phyloP scores from a whole-genome alignment of 106 monocot genomes.

The Triglochin maritima region DNA sequence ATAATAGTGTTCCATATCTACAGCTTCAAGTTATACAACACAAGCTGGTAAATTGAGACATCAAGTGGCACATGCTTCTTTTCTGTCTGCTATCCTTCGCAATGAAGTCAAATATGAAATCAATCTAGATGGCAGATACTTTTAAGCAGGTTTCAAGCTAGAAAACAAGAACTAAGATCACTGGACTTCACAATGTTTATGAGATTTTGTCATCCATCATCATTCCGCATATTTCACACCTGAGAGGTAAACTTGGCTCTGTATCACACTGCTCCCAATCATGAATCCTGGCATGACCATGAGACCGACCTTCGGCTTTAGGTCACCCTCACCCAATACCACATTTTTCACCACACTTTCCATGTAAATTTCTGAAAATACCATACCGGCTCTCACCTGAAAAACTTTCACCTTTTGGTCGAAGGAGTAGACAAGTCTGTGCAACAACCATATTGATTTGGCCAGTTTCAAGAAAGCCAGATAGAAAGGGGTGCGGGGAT shows the following conservation, averaged over 20 bases:
- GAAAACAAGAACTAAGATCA: too few species aligned
- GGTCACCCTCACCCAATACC: conserved; percentile 18
- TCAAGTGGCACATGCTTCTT: too few species aligned
- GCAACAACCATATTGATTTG: conserved; percentile 65
- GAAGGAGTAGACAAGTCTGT: conserved; percentile 66
- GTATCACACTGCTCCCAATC: conserved; percentile 49
- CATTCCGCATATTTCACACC: conserved; percentile 45
- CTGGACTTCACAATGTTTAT: too few species aligned
- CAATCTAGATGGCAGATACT: too few species aligned
- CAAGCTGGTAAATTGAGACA: too few species aligned
- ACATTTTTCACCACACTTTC: conserved; percentile 54
- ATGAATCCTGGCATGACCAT: conserved; percentile 90
- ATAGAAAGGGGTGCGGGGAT: conserved; percentile 88
- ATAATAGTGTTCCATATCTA: too few species aligned
- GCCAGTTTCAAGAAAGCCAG: conserved; percentile 71
- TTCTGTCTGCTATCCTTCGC: too few species aligned
- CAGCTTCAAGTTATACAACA: too few species aligned
- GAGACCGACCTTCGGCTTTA: conserved; percentile 50
- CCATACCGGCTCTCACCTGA: conserved; percentile 48
- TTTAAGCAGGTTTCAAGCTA: too few species aligned
- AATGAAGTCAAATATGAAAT: too few species aligned
- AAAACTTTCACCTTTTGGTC: conserved; percentile 59
- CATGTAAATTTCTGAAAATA: conserved; percentile 69
- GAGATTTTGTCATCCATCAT: background rate
- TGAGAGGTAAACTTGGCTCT: conserved; percentile 57